Conservation (phyloP, 2,329 filamentous ascomycete genomes). For the Teratosphaeria nubilosa region DNA sequence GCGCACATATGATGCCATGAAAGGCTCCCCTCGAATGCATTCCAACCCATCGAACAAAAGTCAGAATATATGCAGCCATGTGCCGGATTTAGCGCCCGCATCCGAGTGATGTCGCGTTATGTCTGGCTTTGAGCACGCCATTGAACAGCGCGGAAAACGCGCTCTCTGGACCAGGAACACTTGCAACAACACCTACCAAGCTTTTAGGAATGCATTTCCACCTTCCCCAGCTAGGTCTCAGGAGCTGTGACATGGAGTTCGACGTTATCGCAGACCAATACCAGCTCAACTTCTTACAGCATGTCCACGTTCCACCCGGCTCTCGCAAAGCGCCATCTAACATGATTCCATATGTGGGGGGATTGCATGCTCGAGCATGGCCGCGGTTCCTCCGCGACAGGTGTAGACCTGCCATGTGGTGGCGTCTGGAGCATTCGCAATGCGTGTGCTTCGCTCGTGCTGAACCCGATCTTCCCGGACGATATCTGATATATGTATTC, state of each 20-base stretch:
- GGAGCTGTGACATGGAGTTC: neutral
- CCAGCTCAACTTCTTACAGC: neutral
- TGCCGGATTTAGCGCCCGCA: neutral
- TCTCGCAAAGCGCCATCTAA: neutral
- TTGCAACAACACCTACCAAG: neutral
- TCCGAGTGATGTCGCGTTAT: neutral
- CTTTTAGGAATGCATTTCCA: neutral
- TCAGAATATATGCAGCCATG: neutral
- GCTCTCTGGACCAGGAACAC: neutral
- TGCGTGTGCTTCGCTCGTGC: neutral
- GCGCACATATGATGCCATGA: neutral
- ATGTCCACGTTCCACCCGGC: neutral
- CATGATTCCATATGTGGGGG: neutral
- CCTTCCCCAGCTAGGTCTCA: neutral
- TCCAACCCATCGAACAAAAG: neutral
- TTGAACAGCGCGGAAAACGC: neutral
- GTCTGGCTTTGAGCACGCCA: neutral
- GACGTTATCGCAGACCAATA: neutral
- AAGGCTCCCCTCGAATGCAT: neutral
- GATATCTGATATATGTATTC: neutral
- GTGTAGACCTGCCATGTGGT: neutral
- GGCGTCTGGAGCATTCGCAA: neutral
- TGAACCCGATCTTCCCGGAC: neutral
- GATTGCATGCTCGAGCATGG: neutral
- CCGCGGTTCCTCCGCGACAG: neutral